These are phyloP conservation scores for Graphium sp. DNA, from an alignment of 2,329 filamentous ascomycete genomes.

Conservation along the genomic window DNA sequence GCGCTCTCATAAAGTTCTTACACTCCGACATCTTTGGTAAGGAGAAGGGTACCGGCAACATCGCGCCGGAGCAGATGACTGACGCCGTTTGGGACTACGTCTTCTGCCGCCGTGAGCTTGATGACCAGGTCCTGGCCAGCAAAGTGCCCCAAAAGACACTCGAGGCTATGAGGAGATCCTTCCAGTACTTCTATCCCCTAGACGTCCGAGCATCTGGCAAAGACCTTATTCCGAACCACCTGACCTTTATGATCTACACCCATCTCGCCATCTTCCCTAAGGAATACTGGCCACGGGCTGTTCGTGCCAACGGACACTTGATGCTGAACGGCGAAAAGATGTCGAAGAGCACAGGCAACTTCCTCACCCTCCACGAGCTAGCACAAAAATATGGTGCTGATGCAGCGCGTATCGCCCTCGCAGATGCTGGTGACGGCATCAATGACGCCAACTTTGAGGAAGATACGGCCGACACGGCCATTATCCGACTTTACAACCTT, in stretches of 20 bases:
- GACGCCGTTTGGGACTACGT: constrained; percentile 96
- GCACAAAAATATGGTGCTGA: constrained; percentile 90
- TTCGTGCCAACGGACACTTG: constrained; percentile 85
- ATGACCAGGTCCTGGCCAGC: constrained; percentile 44
- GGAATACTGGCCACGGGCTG: constrained; percentile 73
- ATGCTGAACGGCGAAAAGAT: constrained; percentile 97
- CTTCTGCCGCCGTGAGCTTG: constrained; percentile 60
- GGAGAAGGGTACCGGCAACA: constrained; percentile 47
- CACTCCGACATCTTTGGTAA: constrained; percentile 79
- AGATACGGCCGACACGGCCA: constrained; percentile 79
- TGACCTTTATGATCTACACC: constrained; percentile 92
- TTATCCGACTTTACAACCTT: constrained; percentile 65
- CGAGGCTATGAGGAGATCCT: constrained; percentile 71
- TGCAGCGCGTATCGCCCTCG: constrained; percentile 77
- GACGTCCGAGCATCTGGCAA: constrained; percentile 82
- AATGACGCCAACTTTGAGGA: constrained; percentile 97
- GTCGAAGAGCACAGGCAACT: constrained; percentile 95
- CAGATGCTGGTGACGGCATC: constrained; percentile 86
- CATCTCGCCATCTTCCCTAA: constrained; percentile 78
- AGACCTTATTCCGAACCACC: constrained; percentile 82
- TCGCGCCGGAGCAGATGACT: constrained; percentile 73
- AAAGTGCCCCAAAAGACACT: constrained; percentile 61
- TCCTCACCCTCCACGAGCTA: constrained; percentile 75
- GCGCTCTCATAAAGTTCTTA: constrained; percentile 35
- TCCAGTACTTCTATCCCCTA: constrained; percentile 93